Conservation (phyloP, 176 grass and related monocot species). For the Juncus inflexus region DNA sequence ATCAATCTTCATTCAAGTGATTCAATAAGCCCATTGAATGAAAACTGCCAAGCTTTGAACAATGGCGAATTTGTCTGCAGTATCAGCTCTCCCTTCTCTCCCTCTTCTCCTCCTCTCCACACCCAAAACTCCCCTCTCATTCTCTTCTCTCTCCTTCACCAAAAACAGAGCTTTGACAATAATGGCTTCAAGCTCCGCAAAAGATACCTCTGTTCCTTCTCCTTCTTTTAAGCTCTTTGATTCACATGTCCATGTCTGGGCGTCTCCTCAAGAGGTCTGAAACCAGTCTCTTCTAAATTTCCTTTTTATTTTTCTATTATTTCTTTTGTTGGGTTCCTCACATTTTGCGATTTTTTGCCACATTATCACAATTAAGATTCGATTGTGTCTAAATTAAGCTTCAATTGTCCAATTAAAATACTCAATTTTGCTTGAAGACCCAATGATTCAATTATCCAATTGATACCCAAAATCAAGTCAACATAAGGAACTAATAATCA, state of each 20-base stretch:
- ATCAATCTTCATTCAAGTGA: too few species aligned
- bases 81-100: background rate
- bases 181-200: constrained; percentile 29
- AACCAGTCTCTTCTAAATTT: background rate
- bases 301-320: too few species aligned
- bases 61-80: too few species aligned
- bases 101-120: constrained; percentile 4
- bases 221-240: constrained; percentile 56
- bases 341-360: background rate
- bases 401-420: background rate
- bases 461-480: too few species aligned
- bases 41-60: too few species aligned
- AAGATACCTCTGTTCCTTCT: constrained; percentile 6
- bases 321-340: too few species aligned
- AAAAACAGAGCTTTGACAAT: background rate
- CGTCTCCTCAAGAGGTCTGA: constrained; percentile 57
- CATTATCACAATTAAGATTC: background rate
- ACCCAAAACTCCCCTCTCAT: background rate
- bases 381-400: too few species aligned
- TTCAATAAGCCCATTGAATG: too few species aligned
- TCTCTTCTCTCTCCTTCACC: constrained; percentile 21
- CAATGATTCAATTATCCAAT: background rate
- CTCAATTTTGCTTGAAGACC: background rate
- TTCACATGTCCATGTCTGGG: constrained; percentile 91
- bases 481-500: too few species aligned